Base-by-base conservation (phyloP, 1,284 basidiomycete genomes). In the Sphaerobolus stellatus region DNA sequence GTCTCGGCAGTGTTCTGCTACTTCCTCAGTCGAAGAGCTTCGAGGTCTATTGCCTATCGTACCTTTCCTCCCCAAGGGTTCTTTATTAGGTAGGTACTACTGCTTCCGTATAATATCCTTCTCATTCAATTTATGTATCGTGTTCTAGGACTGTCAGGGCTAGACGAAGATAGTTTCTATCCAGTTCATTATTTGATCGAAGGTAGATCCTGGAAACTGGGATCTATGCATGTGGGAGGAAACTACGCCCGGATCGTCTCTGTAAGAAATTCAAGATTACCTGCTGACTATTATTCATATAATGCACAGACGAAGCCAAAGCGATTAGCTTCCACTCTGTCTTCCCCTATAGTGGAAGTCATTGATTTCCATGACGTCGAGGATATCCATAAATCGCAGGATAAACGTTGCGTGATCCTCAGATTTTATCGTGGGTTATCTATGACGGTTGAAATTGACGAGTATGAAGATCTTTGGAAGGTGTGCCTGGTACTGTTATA, bases 301-400 rank as follows among this genome's bases (percentile, higher is more conserved):
- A n/a, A n/a, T n/a, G n/a, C n/a, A n/a, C n/a, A n/a, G n/a, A n/a
- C n/a, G n/a, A n/a, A n/a, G n/a, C n/a, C 41, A 5, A 3, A 11
- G 14, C 4, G 41, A 43, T n/a, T 43, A 43, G 22, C 22, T 43
- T 43, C 22, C 20, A 22, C 28, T 24, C 18, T 14, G n/a, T n/a
- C 50, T 3, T 20, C 13, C 27, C 40, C 38, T 25, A 43, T 36
- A 1, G 88, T 84, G 0, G 92, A 94, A 62, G 83, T 90, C 56
- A 86, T 94, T 49, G 80, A 84, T 2, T 75, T 92, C 52, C 73
- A 79, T 4, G 92, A 94, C 56, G 80, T 95, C 59, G 92, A 90
- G 69, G 92, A 95, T 63, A 82, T 92, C 1, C 90, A n/a, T n/a
- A n/a, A n/a, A n/a, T n/a, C n/a, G n/a, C n/a, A n/a, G n/a, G n/a